Evolutionary conservation across 768 basidiomycete genomes (phyloP), one percentile per base, ranked within the genome.

Genomic region (Lactarius evosmus): DNA sequence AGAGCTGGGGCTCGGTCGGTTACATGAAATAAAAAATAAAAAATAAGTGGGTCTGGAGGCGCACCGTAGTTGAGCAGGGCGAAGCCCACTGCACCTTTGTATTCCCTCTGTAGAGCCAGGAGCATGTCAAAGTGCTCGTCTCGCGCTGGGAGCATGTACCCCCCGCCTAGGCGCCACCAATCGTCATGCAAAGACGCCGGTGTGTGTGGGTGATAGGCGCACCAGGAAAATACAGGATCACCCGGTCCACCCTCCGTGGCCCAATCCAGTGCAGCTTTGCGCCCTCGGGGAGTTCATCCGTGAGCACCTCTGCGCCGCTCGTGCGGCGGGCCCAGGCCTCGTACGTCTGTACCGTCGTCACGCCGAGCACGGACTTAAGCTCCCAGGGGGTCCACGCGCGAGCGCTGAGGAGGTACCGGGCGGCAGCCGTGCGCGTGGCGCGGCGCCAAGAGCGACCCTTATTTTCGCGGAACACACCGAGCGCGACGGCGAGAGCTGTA

Each of bases 241-340:
- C 55, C 4, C 53, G 63, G 12, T 63, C 54, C 22, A 38, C 11
- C 17, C 25, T 29, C 3, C 60, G 41, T 7, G 63, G 58, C 2
- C 55, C 64, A 53, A 65, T 30, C 64, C 61, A 56, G n/a, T 63
- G 60, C 22, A 65, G 14, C 22, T n/a, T 50, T 33, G 60, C 61
- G 5, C 60, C 61, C 4, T 63, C 61, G 4, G 46, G 12, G 3
- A 63, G 36, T 25, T 41, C 54, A 14, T 62, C 54, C 2, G 61
- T 62, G 16, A 62, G 32, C 25, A 22, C 34, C 22, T 65, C 55
- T 8, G 11, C 14, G 14, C 38, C 32, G 8, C 40, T 30, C 40
- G 17, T 34, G 46, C 25, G 40, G 7, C 19, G 22, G n/a, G 27
- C 33, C 56, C 56, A 41, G 2, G 27, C 22, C 16, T 36, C 25